Evolutionary conservation across 345 rosid genomes (phyloP), one percentile per base, ranked within the genome.

Genomic region (Kandelia obovata): DNA sequence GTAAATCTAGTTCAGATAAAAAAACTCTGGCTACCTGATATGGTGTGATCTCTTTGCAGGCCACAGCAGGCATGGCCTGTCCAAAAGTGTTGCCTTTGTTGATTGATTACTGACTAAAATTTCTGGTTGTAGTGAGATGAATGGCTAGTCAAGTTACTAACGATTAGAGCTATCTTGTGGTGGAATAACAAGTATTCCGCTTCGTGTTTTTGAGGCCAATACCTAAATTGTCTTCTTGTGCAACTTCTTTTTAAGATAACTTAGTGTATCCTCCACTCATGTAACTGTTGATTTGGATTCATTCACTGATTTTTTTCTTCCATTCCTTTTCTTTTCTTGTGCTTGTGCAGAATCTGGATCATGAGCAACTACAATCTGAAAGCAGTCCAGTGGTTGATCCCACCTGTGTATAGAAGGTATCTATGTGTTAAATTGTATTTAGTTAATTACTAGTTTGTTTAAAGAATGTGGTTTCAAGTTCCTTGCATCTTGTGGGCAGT

Each of bases 341-440:
- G 17, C 49, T 43, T 13, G 16, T 82, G 76, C 87, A 89, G 96
- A 92, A 83, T 47, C 62, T 69, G 34, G 83, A 81, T 67, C 77
- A 49, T 20, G 57, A 56, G 62, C 82, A 82, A 72, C 78, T 80
- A 58, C 70, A 70, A 66, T 71, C 83, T 0, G 80, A 80, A 76
- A 65, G 82, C 67, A 82, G 77, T 64, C 59, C 78, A 25, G 69
- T 81, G 70, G 71, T 77, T 65, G 86, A 71, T 67, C 76, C 81
- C 9, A 64, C 85, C 20, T 77, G 84, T 66, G 70, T 82, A 64
- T 81, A 79, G 73, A 69, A 65, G 76, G 80, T 76, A 66, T 25
- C 62, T 55, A 25, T 77, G 68, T 73, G 16, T 26, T 39, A 37
- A 52, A 10, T 5, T 80, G 59, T 34, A 59, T 9, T 52, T 61